Evolutionary conservation across 345 rosid genomes (phyloP).

Genomic region (Salix dunnii): DNA sequence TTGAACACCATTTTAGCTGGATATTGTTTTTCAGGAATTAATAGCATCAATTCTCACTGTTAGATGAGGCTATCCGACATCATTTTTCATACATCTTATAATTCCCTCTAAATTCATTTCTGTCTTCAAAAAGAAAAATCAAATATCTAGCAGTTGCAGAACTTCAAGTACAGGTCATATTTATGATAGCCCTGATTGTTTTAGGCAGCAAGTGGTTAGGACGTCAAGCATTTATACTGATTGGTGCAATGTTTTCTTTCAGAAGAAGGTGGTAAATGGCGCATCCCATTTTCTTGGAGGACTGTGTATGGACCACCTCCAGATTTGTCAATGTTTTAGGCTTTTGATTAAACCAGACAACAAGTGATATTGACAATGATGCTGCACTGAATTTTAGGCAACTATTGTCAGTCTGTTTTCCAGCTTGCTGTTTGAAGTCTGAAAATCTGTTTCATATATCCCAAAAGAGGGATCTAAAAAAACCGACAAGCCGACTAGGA

Average conservation of each 20-base stretch:
- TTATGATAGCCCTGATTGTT: not conserved
- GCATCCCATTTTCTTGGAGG: constrained; percentile 75
- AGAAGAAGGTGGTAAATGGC: constrained; percentile 62
- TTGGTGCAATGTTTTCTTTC: constrained; percentile 24
- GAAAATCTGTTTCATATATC: not conserved
- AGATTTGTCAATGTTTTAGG: constrained; percentile 71
- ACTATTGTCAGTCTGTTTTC: not conserved
- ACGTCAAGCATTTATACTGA: not conserved
- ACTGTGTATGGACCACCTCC: constrained; percentile 89
- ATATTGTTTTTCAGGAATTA: not conserved
- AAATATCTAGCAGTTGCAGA: no score
- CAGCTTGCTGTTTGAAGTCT: not conserved
- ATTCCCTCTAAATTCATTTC: not conserved
- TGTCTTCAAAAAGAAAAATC: not conserved
- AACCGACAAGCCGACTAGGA: no score
- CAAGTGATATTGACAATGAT: not conserved
- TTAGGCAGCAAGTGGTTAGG: not conserved
- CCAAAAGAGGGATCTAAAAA: not conserved
- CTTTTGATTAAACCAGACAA: not conserved
- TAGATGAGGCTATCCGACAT: not conserved
- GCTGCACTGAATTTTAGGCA: not conserved
- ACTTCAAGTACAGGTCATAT: not conserved
- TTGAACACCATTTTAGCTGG: not conserved
- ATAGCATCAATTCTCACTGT: not conserved
- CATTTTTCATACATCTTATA: not conserved